These are phyloP conservation scores for Trypanosomatidae sp. DNA, from an alignment of 208 protist species.

Conservation along the genomic window DNA sequence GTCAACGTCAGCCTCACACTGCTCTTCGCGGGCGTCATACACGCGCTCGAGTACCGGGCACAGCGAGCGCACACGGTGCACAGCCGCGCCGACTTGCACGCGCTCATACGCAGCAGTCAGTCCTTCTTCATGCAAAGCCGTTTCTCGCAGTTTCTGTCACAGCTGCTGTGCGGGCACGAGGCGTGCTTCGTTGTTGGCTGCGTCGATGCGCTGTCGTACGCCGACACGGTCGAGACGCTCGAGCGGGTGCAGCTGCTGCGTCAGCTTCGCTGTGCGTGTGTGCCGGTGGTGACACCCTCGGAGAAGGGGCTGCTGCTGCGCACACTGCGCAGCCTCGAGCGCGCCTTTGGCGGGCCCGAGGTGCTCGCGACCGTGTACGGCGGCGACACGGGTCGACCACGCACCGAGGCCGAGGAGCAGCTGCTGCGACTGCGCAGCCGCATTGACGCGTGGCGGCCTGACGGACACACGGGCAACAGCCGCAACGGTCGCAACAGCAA, in stretches of 20 bases:
- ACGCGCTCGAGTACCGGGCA: constrained; percentile 67
- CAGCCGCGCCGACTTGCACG: constrained; percentile 34
- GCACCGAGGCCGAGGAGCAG: constrained; percentile 76
- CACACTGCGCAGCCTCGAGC: constrained; percentile 50
- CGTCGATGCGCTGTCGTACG: constrained; percentile 58
- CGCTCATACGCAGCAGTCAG: constrained; percentile 67
- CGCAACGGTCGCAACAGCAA: neutral
- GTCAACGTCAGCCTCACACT: constrained; percentile 82
- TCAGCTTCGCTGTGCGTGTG: constrained; percentile 33
- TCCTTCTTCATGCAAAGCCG: constrained; percentile 88
- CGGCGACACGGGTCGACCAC: constrained; percentile 40
- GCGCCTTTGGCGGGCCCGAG: constrained; percentile 25
- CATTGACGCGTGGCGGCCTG: constrained; percentile 20
- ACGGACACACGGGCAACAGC: no score
- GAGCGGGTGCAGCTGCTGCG: constrained; percentile 82
- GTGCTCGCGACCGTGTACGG: constrained; percentile 36
- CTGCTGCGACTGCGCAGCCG: constrained; percentile 28
- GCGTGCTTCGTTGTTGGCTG: constrained; percentile 80
- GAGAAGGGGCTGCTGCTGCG: constrained; percentile 56
- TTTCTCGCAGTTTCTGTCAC: constrained; percentile 83
- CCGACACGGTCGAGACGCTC: constrained; percentile 65
- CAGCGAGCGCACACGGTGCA: constrained; percentile 16
- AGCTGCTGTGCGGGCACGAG: constrained; percentile 73
- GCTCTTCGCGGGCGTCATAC: constrained; percentile 66
- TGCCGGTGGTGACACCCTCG: constrained; percentile 46